These are phyloP conservation scores for Anthoceros angustus DNA, from an alignment of 225 moss, liverwort and hornwort genomes.

Conservation along the genomic window DNA sequence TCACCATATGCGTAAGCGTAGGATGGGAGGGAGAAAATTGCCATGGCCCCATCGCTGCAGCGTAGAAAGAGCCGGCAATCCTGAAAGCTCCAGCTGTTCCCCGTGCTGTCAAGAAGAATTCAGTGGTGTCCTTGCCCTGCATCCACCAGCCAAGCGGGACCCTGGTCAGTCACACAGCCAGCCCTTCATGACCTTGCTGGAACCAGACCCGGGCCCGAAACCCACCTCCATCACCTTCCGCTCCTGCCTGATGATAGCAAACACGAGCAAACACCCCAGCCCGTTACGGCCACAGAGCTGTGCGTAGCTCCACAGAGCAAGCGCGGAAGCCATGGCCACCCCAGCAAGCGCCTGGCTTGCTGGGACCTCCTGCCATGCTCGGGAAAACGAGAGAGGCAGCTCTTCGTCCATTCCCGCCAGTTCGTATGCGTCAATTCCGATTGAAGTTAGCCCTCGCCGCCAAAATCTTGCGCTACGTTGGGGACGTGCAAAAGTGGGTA, in stretches of 20 bases:
- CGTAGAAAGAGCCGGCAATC: neutral
- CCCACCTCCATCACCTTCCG: neutral
- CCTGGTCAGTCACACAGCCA: neutral
- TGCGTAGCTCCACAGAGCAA: neutral
- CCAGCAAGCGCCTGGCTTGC: no score
- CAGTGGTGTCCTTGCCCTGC: constrained; percentile 4
- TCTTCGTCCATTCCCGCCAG: no score
- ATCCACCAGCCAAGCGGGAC: neutral
- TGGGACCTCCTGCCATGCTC: no score
- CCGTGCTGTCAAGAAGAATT: neutral
- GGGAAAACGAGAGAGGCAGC: no score
- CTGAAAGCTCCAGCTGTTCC: neutral
- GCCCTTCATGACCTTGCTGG: no score
- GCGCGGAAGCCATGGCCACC: neutral
- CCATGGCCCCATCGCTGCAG: neutral
- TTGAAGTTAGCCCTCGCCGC: no score
- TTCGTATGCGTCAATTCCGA: no score
- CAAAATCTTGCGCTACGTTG: no score
- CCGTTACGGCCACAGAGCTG: neutral
- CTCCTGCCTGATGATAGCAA: neutral
- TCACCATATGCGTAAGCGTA: neutral
- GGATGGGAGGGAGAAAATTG: neutral
- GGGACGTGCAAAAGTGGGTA: no score
- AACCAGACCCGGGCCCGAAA: neutral
- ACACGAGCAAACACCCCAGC: neutral